Percentiles rank a stretch among this genome's conserved stretches.
Evolutionary conservation across 192 early-diverging fungal genomes (phyloP).

Genomic region (Rhizophagus clarus): DNA sequence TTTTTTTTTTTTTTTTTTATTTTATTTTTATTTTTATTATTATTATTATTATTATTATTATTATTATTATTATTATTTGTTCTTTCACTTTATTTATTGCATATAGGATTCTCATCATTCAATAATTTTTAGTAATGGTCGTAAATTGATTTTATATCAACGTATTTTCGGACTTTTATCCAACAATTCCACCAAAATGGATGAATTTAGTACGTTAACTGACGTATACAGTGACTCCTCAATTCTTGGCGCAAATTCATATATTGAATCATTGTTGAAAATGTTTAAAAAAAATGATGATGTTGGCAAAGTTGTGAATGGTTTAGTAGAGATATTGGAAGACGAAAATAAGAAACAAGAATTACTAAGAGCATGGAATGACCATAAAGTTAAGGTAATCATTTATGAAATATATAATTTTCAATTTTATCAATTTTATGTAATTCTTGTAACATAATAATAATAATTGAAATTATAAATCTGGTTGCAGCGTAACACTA

Average conservation of each 20-base stretch:
- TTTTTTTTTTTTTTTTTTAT: too few species aligned
- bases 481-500: neutral
- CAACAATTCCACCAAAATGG: constrained; percentile 39
- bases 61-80: too few species aligned
- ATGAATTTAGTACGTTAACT: constrained; percentile 53
- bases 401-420: neutral
- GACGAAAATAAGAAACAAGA: constrained; percentile 56
- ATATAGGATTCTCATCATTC: neutral
- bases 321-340: constrained; percentile 53
- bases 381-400: constrained; percentile 60
- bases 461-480: neutral
- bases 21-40: too few species aligned
- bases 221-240: constrained; percentile 48
- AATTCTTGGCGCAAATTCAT: constrained; percentile 42
- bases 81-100: too few species aligned
- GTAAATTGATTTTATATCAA: constrained; percentile 46
- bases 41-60: too few species aligned
- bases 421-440: neutral
- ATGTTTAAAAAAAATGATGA: constrained; percentile 44
- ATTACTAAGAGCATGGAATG: constrained; percentile 67
- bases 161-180: constrained; percentile 41
- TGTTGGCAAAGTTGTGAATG: constrained; percentile 51
- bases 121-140: constrained; percentile 9
- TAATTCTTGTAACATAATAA: neutral
- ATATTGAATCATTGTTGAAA: constrained; percentile 43